A percentile compares a stretch with the other conserved stretches of the same genome.
phyloP scores from a whole-genome alignment of 495 filamentous ascomycete species.

The Opeltia flavorubescens region DNA sequence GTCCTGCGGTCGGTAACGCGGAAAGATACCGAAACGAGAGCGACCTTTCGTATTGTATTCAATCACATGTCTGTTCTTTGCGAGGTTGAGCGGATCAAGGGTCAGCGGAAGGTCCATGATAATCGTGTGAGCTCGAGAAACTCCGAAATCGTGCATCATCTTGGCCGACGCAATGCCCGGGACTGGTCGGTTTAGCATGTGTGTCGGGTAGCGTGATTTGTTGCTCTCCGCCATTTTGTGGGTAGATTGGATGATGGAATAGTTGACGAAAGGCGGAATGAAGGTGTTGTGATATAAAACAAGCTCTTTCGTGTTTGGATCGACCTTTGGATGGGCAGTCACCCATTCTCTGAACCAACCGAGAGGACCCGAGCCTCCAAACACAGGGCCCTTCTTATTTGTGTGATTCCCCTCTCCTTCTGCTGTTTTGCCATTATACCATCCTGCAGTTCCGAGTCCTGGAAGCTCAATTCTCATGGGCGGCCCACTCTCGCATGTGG shows the following conservation, averaged over 20 bases:
- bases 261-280: slow-evolving; percentile 44
- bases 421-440: slow-evolving; percentile 43
- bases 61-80: slow-evolving; percentile 36
- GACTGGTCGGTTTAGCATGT: slow-evolving; percentile 29
- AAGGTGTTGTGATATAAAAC: slow-evolving; percentile 49
- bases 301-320: slow-evolving; percentile 43
- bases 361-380: slow-evolving; percentile 36
- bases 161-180: slow-evolving; percentile 43
- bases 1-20: slow-evolving; percentile 37
- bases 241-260: slow-evolving; percentile 38
- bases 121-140: slow-evolving; percentile 42
- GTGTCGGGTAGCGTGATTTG: neutral
- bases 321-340: slow-evolving; percentile 51
- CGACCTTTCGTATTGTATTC: slow-evolving; percentile 35
- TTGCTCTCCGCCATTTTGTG: neutral
- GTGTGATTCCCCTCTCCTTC: slow-evolving; percentile 20
- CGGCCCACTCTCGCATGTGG: slow-evolving; percentile 53
- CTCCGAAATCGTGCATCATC: slow-evolving; percentile 63
- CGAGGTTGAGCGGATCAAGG: slow-evolving; percentile 44
- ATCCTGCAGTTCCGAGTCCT: slow-evolving; percentile 45
- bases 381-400: slow-evolving; percentile 22
- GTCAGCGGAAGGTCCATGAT: slow-evolving; percentile 53
- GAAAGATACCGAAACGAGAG: slow-evolving; percentile 50
- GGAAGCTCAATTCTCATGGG: slow-evolving; percentile 48
- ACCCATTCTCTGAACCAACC: slow-evolving; percentile 52